A percentile compares a stretch with the other conserved stretches of the same genome.
phyloP scores from a whole-genome alignment of 2,329 filamentous ascomycete genomes.

The Xylaria sp. region DNA sequence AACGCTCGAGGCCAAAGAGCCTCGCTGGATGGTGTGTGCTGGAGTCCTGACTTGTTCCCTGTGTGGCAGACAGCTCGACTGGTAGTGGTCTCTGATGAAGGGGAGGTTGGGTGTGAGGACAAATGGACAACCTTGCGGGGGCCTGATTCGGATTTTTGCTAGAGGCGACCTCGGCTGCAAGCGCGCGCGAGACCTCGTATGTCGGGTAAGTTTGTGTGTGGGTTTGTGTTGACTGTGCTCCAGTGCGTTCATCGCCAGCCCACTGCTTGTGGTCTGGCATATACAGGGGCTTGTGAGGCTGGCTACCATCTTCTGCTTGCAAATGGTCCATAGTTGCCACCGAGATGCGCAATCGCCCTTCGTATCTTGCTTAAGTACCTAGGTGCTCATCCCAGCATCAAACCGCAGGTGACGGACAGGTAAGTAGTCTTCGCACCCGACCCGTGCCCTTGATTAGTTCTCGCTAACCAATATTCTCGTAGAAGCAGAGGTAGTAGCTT shows the following conservation, averaged over 20 bases:
- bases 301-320: neutral
- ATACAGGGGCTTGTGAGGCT: neutral
- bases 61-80: constrained; percentile 9
- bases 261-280: neutral
- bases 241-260: neutral
- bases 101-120: neutral
- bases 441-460: neutral
- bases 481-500: too few species aligned
- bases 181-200: neutral
- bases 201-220: constrained; percentile 1
- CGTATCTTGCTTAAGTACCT: neutral
- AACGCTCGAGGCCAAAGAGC: neutral
- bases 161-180: neutral
- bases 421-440: neutral
- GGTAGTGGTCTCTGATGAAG: neutral
- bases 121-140: neutral
- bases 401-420: neutral
- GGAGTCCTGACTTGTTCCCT: constrained; percentile 15
- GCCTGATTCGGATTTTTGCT: neutral
- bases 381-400: neutral
- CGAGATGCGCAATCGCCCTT: neutral
- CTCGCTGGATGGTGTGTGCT: constrained; percentile 2
- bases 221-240: constrained; percentile 6
- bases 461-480: neutral
- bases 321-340: neutral